These are phyloP conservation scores for Calophaca sinica DNA, from an alignment of 306 rosid species.

Conservation along the genomic window DNA sequence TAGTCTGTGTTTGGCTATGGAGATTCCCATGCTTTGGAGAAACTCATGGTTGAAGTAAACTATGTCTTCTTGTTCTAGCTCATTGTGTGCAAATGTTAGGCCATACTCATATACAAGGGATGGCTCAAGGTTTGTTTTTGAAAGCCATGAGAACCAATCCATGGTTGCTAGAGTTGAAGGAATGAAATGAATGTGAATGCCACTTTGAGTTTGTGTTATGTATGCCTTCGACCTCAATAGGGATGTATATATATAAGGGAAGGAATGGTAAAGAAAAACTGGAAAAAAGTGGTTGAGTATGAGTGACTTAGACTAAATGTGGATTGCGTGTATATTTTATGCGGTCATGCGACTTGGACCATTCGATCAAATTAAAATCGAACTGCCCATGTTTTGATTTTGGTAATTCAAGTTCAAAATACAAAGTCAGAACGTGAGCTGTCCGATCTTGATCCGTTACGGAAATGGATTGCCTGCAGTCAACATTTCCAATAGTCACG, in stretches of 20 bases:
- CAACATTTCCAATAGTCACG: too few species aligned
- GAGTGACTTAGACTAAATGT: slow-evolving; percentile 39
- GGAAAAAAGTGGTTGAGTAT: slow-evolving; percentile 46
- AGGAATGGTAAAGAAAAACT: slow-evolving; percentile 26
- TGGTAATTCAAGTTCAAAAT: too few species aligned
- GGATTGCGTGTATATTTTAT: too few species aligned
- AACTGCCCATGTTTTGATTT: too few species aligned
- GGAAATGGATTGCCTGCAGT: too few species aligned
- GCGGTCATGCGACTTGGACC: too few species aligned
- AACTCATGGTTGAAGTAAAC: slow-evolving; percentile 92
- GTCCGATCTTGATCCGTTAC: too few species aligned
- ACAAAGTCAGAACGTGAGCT: too few species aligned
- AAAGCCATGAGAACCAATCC: slow-evolving; percentile 99
- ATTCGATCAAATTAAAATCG: too few species aligned
- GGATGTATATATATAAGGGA: slow-evolving; percentile 15
- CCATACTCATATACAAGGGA: slow-evolving; percentile 85
- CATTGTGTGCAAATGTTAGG: slow-evolving; percentile 78
- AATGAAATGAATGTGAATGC: neutral
- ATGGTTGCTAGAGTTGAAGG: slow-evolving; percentile 50
- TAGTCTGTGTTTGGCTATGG: slow-evolving; percentile 93
- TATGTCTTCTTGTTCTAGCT: slow-evolving; percentile 90
- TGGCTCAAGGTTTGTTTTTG: slow-evolving; percentile 77
- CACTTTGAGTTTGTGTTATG: neutral
- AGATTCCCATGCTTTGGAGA: slow-evolving; percentile 94
- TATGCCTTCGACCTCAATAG: slow-evolving; percentile 37